Conservation (phyloP, 306 rosid genomes). For the Inga laurina region DNA sequence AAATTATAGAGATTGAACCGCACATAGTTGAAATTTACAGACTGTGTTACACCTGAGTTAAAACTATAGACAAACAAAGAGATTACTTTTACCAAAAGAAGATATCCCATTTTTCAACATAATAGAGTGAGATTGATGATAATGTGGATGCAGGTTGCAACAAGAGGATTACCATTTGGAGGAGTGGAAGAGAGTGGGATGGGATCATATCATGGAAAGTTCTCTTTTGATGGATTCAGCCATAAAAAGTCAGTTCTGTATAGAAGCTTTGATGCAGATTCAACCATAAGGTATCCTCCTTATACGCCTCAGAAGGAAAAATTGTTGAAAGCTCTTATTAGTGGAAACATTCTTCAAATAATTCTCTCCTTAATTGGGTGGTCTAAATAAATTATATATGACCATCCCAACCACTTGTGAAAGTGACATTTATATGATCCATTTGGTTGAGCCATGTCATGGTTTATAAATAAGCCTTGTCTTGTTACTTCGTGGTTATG, state of each 20-base stretch:
- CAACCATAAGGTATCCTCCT: constrained; percentile 68
- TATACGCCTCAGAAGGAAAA: constrained; percentile 62
- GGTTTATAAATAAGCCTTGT: neutral
- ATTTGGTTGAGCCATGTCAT: neutral
- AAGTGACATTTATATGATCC: neutral
- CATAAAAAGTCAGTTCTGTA: constrained; percentile 78
- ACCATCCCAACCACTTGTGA: neutral
- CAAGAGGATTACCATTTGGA: constrained; percentile 74
- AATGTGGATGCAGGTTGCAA: constrained; percentile 53
- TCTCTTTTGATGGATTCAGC: constrained; percentile 79
- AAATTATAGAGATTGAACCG: no score
- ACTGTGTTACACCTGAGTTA: no score
- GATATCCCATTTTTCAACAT: no score
- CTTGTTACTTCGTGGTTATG: neutral
- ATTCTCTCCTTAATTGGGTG: constrained; percentile 55
- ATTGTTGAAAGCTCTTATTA: constrained; percentile 56
- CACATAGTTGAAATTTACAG: no score
- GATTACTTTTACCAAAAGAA: no score
- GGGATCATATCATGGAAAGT: constrained; percentile 84
- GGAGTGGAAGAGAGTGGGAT: constrained; percentile 94
- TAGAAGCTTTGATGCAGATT: constrained; percentile 64
- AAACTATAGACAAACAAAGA: no score
- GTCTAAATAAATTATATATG: constrained; percentile 43
- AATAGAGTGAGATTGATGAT: no score
- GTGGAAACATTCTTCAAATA: constrained; percentile 47